Conservation (phyloP, 2,329 filamentous ascomycete genomes). For the Penicillium thymicola region DNA sequence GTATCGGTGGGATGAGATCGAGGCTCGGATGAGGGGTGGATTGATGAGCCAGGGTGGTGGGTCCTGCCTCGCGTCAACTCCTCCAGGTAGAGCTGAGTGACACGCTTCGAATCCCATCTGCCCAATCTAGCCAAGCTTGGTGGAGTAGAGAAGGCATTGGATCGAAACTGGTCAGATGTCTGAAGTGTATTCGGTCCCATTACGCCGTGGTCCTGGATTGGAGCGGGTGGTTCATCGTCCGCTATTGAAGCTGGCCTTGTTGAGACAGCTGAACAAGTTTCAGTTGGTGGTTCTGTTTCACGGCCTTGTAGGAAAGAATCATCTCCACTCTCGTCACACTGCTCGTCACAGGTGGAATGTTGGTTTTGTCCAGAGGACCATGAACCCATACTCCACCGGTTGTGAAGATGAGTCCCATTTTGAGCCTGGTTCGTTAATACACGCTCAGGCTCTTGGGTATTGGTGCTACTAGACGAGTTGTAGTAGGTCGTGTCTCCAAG, state of each 20-base stretch:
- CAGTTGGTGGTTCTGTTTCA: conserved; percentile 29
- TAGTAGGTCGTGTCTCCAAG: conserved; percentile 47
- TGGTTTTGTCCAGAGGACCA: conserved; percentile 43
- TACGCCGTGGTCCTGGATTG: conserved; percentile 32
- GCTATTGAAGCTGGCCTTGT: conserved; percentile 41
- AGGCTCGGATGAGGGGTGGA: conserved; percentile 24
- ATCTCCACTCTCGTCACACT: conserved; percentile 38
- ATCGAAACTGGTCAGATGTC: conserved; percentile 36
- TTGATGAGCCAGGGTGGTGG: conserved; percentile 19
- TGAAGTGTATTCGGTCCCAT: conserved; percentile 40
- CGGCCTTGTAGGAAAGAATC: conserved; percentile 27
- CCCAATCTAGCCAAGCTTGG: conserved; percentile 53
- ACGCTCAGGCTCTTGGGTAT: conserved; percentile 30
- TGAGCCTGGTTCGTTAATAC: conserved; percentile 20
- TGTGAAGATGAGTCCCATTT: conserved; percentile 21
- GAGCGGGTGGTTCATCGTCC: conserved; percentile 15
- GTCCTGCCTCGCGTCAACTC: conserved; percentile 40
- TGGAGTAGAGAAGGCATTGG: conserved; percentile 47
- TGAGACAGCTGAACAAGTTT: conserved; percentile 36
- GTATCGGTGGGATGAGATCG: conserved; percentile 11
- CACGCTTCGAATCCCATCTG: conserved; percentile 54
- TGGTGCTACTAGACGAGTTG: conserved; percentile 30
- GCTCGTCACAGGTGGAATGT: conserved; percentile 31
- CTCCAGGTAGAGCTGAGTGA: conserved; percentile 55
- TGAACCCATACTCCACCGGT: conserved; percentile 46